phyloP scores from a whole-genome alignment of 495 filamentous ascomycete genomes.

The Aspergillus egyptiacus region DNA sequence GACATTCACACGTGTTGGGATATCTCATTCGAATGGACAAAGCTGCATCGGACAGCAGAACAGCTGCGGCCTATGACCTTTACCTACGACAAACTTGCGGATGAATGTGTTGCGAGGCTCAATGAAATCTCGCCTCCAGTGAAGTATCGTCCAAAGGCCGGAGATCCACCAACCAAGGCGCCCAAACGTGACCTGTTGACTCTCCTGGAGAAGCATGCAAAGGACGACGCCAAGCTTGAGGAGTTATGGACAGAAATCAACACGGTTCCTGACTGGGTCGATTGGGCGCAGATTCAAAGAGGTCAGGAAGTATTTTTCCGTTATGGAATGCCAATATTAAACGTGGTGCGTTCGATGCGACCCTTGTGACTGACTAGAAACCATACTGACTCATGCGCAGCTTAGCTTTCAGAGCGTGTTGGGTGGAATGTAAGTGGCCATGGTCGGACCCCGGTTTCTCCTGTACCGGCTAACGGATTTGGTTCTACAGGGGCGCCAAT shows the following conservation, averaged over 20 bases:
- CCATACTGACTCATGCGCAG: conserved; percentile 14
- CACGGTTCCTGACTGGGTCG: conserved; percentile 70
- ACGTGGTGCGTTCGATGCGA: conserved; percentile 24
- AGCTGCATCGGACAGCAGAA: conserved; percentile 56
- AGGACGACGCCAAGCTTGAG: conserved; percentile 50
- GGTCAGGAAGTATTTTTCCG: conserved; percentile 59
- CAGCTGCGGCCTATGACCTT: conserved; percentile 55
- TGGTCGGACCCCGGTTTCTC: no score
- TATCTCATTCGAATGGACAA: conserved; percentile 64
- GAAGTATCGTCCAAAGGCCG: conserved; percentile 13
- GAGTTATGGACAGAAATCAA: conserved; percentile 64
- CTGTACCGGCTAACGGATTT: no score
- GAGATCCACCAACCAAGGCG: conserved; percentile 15
- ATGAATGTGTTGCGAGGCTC: conserved; percentile 57
- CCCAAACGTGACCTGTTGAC: conserved; percentile 54
- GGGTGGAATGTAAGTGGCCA: conserved; percentile 34
- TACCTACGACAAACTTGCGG: conserved; percentile 62
- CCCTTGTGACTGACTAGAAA: not conserved
- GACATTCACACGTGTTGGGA: conserved; percentile 50
- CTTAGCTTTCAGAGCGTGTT: conserved; percentile 38
- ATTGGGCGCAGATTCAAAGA: conserved; percentile 71
- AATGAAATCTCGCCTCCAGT: conserved; percentile 44
- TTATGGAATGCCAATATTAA: conserved; percentile 62
- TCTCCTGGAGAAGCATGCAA: conserved; percentile 52
- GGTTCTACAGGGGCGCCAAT: conserved; percentile 44